Conservation (phyloP, 1,139 yeast species). For the Eremothecium coryli region DNA sequence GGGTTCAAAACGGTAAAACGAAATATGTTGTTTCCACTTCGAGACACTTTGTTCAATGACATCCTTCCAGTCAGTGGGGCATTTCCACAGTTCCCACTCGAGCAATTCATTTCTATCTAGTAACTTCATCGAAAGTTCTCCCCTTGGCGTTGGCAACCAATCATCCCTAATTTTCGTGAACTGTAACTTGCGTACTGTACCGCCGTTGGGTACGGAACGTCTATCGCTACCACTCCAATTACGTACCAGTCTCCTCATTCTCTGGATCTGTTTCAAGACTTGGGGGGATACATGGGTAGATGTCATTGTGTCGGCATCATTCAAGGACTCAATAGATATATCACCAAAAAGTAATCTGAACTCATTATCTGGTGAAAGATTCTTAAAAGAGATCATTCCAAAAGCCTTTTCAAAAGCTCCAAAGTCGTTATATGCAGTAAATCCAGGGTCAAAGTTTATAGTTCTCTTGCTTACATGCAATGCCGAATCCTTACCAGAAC, state of each 20-base stretch:
- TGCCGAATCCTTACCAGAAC: background rate
- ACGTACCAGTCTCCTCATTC: slow-evolving; percentile 51
- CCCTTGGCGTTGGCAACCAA: slow-evolving; percentile 65
- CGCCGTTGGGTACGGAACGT: slow-evolving; percentile 49
- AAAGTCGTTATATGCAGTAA: slow-evolving; percentile 37
- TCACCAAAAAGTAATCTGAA: slow-evolving; percentile 67
- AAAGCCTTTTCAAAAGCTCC: slow-evolving; percentile 33
- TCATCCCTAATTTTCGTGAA: slow-evolving; percentile 71
- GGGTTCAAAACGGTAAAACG: slow-evolving; percentile 46
- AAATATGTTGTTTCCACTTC: slow-evolving; percentile 38
- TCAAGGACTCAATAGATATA: slow-evolving; percentile 55
- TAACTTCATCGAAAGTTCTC: slow-evolving; percentile 58
- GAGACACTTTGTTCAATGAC: slow-evolving; percentile 38
- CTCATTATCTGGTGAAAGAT: slow-evolving; percentile 75
- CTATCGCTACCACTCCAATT: slow-evolving; percentile 84
- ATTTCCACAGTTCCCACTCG: slow-evolving; percentile 34
- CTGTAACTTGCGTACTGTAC: slow-evolving; percentile 48
- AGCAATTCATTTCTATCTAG: slow-evolving; percentile 36
- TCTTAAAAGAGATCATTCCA: slow-evolving; percentile 41
- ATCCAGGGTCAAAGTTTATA: slow-evolving; percentile 33
- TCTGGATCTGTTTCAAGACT: slow-evolving; percentile 52
- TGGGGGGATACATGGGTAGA: slow-evolving; percentile 55
- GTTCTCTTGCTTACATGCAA: slow-evolving; percentile 15
- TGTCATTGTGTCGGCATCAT: slow-evolving; percentile 58
- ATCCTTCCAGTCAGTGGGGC: slow-evolving; percentile 40